Base-by-base conservation (phyloP, 2,329 filamentous ascomycete genomes). In the Pyricularia sp. region DNA sequence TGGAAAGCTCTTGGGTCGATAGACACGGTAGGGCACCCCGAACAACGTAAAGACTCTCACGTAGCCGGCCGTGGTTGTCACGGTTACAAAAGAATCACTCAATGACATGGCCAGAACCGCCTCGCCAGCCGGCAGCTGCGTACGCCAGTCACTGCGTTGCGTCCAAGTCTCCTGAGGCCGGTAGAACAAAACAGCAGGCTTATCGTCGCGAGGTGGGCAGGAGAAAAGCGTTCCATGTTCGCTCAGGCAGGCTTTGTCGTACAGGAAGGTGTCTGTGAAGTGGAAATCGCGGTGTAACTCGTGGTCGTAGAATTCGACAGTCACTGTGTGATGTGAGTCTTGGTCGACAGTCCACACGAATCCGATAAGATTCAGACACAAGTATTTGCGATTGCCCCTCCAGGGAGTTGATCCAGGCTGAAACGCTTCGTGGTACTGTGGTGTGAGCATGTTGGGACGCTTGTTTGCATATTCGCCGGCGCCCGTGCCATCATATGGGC, bases 281-380 rank as follows among this genome's bases (percentile, higher is more conserved):
- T 97, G 94, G 71, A 97, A 97, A 74, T 97, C 92, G 62, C 93
- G 85, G 73, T 96, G 89, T 66, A 89, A 87, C 70, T 96, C 92
- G 66, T 92, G 89, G 74, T 99, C 96, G 74, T 97, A 97, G 74
- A 99, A 99, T 71, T 97, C 94, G 1, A 97, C 93, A 0, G 93
- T 97, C 12, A 99, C 88, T 1, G 94, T 99, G 73, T 97, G 86
- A 70, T 93, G 89, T 0, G 89, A 90, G 72, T 97, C 93, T 75
- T 99, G 94, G 70, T 96, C 90, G 22, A 99, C 91, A 0, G 93
- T 97, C 91, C 94, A 99, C 9, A 97, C 90, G 72, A 96, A 94
- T 0, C 96, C 94, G 64, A 93, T 90, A 66, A 99, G 79, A 73
- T 97, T 97, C 55, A 97, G 83, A 72, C 91, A 96, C 0, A 99